Conservation (phyloP, 306 rosid species). For the Cicer chorassanicum region DNA sequence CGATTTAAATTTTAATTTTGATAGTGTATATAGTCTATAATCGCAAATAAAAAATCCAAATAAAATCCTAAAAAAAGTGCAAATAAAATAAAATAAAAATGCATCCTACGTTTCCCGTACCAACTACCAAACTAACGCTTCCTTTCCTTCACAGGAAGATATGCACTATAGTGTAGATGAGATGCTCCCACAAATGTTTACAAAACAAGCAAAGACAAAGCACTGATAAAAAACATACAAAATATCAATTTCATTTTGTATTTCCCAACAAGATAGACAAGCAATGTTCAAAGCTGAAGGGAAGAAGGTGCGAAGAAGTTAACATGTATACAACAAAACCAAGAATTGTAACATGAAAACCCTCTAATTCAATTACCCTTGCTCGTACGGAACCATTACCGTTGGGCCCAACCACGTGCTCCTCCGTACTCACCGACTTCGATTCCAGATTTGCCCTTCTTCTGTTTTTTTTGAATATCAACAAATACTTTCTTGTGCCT, state of each 20-base stretch:
- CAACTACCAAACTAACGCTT: slow-evolving; percentile 37
- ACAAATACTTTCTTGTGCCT: too few species aligned
- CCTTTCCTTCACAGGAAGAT: slow-evolving; percentile 45
- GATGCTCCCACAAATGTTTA: slow-evolving; percentile 49
- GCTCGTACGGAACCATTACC: slow-evolving; percentile 37
- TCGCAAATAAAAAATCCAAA: too few species aligned
- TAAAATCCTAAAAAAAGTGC: background rate
- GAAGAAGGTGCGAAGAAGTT: slow-evolving; percentile 36
- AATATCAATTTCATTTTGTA: background rate
- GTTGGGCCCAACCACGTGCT: slow-evolving; percentile 48
- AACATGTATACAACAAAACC: slow-evolving; percentile 23
- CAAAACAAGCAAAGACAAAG: slow-evolving; percentile 45
- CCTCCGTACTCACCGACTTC: background rate
- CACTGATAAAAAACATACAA: slow-evolving; percentile 5
- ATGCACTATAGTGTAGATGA: background rate
- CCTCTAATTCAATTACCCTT: slow-evolving; percentile 26
- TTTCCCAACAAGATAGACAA: background rate
- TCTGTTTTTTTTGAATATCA: background rate
- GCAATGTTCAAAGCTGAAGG: slow-evolving; percentile 12
- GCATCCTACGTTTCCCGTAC: background rate
- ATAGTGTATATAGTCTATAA: too few species aligned
- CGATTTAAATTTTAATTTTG: too few species aligned
- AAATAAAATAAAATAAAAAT: slow-evolving; percentile 23
- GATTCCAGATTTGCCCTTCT: slow-evolving; percentile 35
- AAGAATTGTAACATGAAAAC: slow-evolving; percentile 28